phyloP scores from a whole-genome alignment of 2,329 filamentous ascomycete species.

The Salinomyces thailandicus region DNA sequence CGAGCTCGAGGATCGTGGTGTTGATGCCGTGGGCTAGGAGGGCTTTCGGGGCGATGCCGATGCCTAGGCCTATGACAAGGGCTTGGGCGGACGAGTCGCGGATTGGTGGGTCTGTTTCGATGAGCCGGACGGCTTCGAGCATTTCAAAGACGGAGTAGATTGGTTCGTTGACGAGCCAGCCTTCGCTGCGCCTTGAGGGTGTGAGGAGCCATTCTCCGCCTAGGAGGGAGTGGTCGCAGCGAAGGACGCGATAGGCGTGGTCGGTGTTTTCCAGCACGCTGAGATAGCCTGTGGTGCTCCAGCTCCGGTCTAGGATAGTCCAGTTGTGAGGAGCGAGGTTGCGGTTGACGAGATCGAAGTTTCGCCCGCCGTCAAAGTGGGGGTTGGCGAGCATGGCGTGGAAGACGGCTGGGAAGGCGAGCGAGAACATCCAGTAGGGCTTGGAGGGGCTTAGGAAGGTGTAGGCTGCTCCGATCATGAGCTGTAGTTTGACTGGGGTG shows the following conservation, averaged over 20 bases:
- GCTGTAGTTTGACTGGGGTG: slow-evolving; percentile 56
- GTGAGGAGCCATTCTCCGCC: slow-evolving; percentile 79
- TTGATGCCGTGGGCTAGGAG: slow-evolving; percentile 79
- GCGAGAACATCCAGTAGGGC: slow-evolving; percentile 41
- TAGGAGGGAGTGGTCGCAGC: slow-evolving; percentile 87
- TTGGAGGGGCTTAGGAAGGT: slow-evolving; percentile 58
- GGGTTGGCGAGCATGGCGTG: slow-evolving; percentile 64
- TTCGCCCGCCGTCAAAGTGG: slow-evolving; percentile 55
- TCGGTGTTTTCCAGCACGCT: slow-evolving; percentile 72
- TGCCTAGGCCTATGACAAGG: slow-evolving; percentile 80
- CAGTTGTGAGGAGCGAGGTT: slow-evolving; percentile 57
- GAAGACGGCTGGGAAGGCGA: slow-evolving; percentile 60
- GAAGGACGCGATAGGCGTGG: slow-evolving; percentile 66
- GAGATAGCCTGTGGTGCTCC: slow-evolving; percentile 84
- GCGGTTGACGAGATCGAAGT: slow-evolving; percentile 53
- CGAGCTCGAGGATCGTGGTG: slow-evolving; percentile 90
- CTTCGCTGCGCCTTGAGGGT: slow-evolving; percentile 26
- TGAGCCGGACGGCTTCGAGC: slow-evolving; percentile 78
- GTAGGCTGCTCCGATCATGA: slow-evolving; percentile 56
- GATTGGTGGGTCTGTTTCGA: slow-evolving; percentile 41
- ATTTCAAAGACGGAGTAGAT: slow-evolving; percentile 96
- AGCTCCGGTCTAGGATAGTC: slow-evolving; percentile 66
- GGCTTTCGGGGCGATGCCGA: slow-evolving; percentile 82
- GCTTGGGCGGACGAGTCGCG: slow-evolving; percentile 43
- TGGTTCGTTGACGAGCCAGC: slow-evolving; percentile 58